These are phyloP conservation scores for Mimosa bimucronata DNA, from an alignment of 306 rosid genomes.

Conservation along the genomic window DNA sequence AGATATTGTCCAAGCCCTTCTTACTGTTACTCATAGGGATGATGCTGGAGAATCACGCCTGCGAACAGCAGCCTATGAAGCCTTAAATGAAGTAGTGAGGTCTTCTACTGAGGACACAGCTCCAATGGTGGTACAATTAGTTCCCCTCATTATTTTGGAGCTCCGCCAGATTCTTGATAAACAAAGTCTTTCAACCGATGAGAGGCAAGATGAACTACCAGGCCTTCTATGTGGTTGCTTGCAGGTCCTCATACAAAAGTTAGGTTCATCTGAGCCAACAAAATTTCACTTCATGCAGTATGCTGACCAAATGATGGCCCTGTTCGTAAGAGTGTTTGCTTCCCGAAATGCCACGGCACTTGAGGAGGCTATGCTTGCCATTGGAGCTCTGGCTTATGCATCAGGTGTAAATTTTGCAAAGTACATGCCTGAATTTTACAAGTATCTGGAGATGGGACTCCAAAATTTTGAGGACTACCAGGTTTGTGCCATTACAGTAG, in stretches of 20 bases:
- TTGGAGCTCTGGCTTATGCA: conserved; percentile 12
- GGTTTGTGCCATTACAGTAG: neutral
- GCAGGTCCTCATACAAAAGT: neutral
- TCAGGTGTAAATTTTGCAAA: neutral
- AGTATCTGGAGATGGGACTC: conserved; percentile 1
- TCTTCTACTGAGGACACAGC: neutral
- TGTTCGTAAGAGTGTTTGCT: neutral
- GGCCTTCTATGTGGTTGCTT: neutral
- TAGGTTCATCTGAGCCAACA: neutral
- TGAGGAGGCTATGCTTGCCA: conserved; percentile 1
- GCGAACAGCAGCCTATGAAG: neutral
- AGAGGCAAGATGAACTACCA: neutral
- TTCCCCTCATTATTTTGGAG: neutral
- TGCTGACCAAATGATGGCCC: neutral
- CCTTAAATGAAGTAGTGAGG: conserved; percentile 2
- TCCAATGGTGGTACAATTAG: neutral
- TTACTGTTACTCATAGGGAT: neutral
- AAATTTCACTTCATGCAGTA: neutral
- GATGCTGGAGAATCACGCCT: conserved; percentile 9
- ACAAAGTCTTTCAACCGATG: neutral
- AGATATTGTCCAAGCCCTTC: neutral
- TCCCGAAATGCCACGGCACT: neutral
- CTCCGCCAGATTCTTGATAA: neutral
- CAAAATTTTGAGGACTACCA: conserved; percentile 4
- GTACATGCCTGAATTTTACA: conserved; percentile 2